Base-by-base conservation (phyloP, 371 early-diverging fungal genomes). In the Haplosporangium sp. region DNA sequence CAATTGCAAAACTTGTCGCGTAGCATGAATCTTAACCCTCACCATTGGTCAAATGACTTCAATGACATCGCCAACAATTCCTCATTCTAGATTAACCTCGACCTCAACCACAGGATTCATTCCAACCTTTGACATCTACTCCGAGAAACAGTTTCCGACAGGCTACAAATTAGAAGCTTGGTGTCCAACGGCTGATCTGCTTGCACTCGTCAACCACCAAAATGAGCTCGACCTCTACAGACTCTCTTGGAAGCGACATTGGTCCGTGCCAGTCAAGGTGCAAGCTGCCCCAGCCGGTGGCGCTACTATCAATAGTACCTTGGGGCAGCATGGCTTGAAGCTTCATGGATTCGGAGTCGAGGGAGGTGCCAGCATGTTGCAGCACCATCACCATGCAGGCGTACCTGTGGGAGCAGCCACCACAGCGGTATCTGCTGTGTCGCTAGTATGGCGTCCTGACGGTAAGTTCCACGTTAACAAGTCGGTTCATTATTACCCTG, bases 401-500 rank as follows among this genome's bases (percentile, higher is more conserved):
- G 29, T 29, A 29, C 29, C 29, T 29, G 29, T 29, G 29, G 36
- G 50, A 5, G 5, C 56, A 12, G 58, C 45, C 0, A 1, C 52
- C 11, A 13, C 46, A 10, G 36, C 20, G 6, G 69, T 48, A 40
- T 51, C 65, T n/a, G 63, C 55, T n/a, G 56, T 71, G 50, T 76
- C 77, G 1, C 55, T 76, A 13, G 55, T 67, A 14, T 76, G 77
- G 77, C 71, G 71, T 18, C 77, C 77, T 10, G 77, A 76, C 55
- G 77, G 77, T 60, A 66, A 42, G 21, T 16, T 23, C 29, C 10
- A 36, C 13, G 1, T 12, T 18, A 10, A 5, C 20, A 13, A 37
- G 45, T 16, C 18, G 3, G 18, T 11, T 37, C 41, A 14, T 23
- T 29, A 29, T 18, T 10, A 36, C 13, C 45, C 36, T 29, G 38